These are phyloP conservation scores for Pyricularia pennisetigena DNA, from an alignment of 2,329 filamentous ascomycete species.

Conservation along the genomic window DNA sequence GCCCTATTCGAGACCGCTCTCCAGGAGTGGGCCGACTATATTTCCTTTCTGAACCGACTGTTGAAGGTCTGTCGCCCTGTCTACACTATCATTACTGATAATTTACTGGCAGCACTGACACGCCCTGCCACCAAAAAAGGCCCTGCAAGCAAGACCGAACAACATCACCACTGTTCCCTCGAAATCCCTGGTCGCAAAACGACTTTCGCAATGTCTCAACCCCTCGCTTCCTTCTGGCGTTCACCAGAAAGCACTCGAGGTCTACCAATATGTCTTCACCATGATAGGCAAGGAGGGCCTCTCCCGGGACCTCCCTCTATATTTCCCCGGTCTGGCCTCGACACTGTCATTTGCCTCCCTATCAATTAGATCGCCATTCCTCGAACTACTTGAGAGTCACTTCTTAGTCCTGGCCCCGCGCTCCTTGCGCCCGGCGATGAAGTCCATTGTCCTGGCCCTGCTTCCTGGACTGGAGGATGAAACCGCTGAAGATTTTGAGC, in stretches of 20 bases:
- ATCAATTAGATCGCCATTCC: conserved; percentile 75
- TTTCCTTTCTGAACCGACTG: conserved; percentile 85
- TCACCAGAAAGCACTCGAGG: conserved; percentile 92
- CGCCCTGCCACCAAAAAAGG: conserved; percentile 36
- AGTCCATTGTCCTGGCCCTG: conserved; percentile 80
- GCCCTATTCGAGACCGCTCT: conserved; percentile 84
- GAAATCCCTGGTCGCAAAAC: conserved; percentile 75
- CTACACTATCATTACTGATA: background rate
- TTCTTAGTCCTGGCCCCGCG: conserved; percentile 62
- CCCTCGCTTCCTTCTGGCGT: conserved; percentile 89
- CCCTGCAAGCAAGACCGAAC: conserved; percentile 75
- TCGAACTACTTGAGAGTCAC: conserved; percentile 73
- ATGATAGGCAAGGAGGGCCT: conserved; percentile 74
- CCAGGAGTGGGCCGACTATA: conserved; percentile 99
- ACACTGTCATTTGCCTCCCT: conserved; percentile 92
- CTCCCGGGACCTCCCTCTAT: conserved; percentile 73
- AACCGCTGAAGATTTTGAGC: conserved; percentile 92
- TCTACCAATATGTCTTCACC: conserved; percentile 83
- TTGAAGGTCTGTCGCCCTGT: conserved; percentile 56
- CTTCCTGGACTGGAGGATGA: conserved; percentile 91
- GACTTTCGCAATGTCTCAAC: conserved; percentile 90
- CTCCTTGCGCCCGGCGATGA: conserved; percentile 76
- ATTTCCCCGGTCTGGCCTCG: conserved; percentile 79
- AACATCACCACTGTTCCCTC: conserved; percentile 66
- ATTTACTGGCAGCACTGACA: conserved; percentile 13